Evolutionary conservation across 768 basidiomycete genomes (phyloP).

Genomic region (Lactifluus echinatus): DNA sequence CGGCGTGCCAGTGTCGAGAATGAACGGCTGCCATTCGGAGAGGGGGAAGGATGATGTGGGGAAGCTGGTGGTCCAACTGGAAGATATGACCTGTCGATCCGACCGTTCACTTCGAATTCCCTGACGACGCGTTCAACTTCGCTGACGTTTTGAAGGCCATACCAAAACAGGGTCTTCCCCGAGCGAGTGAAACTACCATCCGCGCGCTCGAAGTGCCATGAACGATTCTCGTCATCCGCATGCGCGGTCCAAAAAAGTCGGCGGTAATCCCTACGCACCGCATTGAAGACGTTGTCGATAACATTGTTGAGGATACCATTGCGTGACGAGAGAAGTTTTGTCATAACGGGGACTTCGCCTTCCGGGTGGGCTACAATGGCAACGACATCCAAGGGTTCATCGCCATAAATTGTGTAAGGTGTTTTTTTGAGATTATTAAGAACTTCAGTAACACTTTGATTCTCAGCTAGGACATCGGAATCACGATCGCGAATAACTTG

Average conservation of each 20-base stretch:
- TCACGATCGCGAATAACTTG: conserved; percentile 94
- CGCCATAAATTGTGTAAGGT: conserved; percentile 94
- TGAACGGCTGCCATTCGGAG: conserved; percentile 38
- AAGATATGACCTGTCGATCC: conserved; percentile 84
- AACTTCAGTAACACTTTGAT: conserved; percentile 79
- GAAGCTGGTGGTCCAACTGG: conserved; percentile 74
- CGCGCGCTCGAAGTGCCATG: conserved; percentile 98
- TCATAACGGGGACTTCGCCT: conserved; percentile 84
- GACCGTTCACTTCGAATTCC: conserved; percentile 54
- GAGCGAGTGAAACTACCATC: conserved; percentile 96
- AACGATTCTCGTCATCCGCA: conserved; percentile 91
- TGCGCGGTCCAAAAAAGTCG: conserved; percentile 97
- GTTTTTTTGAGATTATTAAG: conserved; percentile 72
- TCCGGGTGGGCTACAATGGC: conserved; percentile 90
- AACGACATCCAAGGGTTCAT: conserved; percentile 92
- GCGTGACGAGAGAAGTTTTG: conserved; percentile 82
- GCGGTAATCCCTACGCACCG: conserved; percentile 92
- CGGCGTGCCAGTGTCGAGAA: conserved; percentile 53
- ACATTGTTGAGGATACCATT: conserved; percentile 90
- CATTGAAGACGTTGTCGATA: conserved; percentile 93
- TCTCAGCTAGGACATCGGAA: conserved; percentile 77
- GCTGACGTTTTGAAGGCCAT: conserved; percentile 82
- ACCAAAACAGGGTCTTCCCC: conserved; percentile 95
- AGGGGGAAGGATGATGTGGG: conserved; percentile 36
- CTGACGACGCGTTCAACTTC: conserved; percentile 86